phyloP scores from a whole-genome alignment of 140 eudicot genomes.

The Senecio squalidus region DNA sequence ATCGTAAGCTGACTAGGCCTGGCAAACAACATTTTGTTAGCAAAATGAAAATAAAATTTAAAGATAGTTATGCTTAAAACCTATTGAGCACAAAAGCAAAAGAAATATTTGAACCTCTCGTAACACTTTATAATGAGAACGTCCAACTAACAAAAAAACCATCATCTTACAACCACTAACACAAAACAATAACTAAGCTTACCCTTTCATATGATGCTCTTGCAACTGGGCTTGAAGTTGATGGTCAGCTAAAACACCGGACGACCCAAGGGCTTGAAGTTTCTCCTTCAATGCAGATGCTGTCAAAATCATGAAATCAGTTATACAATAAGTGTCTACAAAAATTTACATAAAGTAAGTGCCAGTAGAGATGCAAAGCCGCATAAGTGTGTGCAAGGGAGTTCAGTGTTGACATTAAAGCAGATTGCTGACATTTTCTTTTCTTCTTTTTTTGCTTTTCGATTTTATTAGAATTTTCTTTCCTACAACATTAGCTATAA shows the following conservation, averaged over 20 bases:
- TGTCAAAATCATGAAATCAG: slow-evolving; percentile 32
- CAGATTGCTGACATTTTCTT: slow-evolving; percentile 1
- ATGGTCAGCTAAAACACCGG: slow-evolving; percentile 97
- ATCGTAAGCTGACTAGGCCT: slow-evolving; percentile 93
- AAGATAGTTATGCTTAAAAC: not conserved
- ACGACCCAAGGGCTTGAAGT: slow-evolving; percentile 91
- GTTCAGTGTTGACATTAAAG: slow-evolving; percentile 6
- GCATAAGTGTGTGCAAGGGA: not conserved
- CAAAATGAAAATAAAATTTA: slow-evolving; percentile 5
- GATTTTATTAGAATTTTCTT: not conserved
- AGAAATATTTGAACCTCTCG: not conserved
- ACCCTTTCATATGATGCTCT: slow-evolving; percentile 98
- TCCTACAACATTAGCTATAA: not conserved
- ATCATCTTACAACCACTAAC: slow-evolving; percentile 8
- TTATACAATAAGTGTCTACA: slow-evolving; percentile 5
- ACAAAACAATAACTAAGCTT: slow-evolving; percentile 17
- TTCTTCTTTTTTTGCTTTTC: not conserved
- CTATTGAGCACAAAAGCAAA: slow-evolving; percentile 4
- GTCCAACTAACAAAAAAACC: slow-evolving; percentile 1
- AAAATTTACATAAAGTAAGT: slow-evolving; percentile 5
- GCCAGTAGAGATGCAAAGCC: slow-evolving; percentile 12
- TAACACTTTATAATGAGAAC: slow-evolving; percentile 6
- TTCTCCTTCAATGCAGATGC: slow-evolving; percentile 98
- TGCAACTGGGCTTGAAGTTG: slow-evolving; percentile 97
- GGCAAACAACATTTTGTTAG: slow-evolving; percentile 23